Percentiles rank a stretch among this genome's conserved stretches.
Conservation (phyloP, 1,284 basidiomycete species). For the Malassezia vespertilionis region DNA sequence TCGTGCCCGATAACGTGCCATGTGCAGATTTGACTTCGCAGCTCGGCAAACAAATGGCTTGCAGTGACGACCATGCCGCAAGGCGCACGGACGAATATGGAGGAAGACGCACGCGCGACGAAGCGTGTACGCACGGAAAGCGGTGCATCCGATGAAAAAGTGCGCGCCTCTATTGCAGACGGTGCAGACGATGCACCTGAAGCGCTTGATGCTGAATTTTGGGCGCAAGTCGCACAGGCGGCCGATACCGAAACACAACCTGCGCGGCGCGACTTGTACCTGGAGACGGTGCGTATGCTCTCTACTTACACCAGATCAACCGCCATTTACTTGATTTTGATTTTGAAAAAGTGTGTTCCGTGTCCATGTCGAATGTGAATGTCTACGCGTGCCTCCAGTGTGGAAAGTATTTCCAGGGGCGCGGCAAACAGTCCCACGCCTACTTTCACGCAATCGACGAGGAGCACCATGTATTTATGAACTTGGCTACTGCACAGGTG, state of each 20-base stretch:
- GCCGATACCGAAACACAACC: background rate
- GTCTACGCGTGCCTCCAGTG: conserved; percentile 95
- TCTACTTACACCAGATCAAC: conserved; percentile 25
- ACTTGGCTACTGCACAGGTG: conserved; percentile 83
- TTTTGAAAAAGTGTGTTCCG: conserved; percentile 96
- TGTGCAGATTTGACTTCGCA: too few species aligned
- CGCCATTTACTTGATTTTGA: conserved; percentile 74
- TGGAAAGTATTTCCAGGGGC: conserved; percentile 96
- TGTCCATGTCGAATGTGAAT: conserved; percentile 90
- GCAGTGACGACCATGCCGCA: too few species aligned
- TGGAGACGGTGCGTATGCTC: conserved; percentile 59
- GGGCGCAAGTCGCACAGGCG: background rate
- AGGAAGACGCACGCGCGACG: background rate
- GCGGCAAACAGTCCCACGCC: conserved; percentile 82
- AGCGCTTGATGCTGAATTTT: background rate
- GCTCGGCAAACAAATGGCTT: too few species aligned
- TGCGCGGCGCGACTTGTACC: conserved; percentile 61
- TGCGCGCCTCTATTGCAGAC: background rate
- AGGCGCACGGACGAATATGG: background rate
- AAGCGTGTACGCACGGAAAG: background rate
- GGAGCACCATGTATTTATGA: conserved; percentile 95
- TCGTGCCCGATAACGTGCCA: too few species aligned
- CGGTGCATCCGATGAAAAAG: background rate
- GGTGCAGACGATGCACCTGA: background rate
- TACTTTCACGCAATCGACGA: conserved; percentile 95